Evolutionary conservation across 2,329 filamentous ascomycete genomes (phyloP), one percentile per base, ranked within the genome.

Genomic region (Diplodia scrobiculata): DNA sequence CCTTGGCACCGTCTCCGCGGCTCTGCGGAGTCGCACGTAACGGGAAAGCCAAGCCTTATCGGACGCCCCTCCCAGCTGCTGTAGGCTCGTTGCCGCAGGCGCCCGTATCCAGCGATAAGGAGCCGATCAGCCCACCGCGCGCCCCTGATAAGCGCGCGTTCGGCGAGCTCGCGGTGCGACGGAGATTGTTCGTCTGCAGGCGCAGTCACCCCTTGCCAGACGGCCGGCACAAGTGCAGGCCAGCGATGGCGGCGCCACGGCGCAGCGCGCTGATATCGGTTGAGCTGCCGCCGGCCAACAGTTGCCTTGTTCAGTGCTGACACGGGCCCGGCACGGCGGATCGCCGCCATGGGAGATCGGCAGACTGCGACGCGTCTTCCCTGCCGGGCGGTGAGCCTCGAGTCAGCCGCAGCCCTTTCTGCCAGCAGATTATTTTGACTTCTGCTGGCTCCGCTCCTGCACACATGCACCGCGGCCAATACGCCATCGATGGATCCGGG

Each of bases 351-450:
- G 60, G 60, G 60, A 53, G 60, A 63, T 63, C 60, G 60, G 47
- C 60, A 53, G 48, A 32, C 47, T 14, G 36, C 41, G 58, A 62
- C 27, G 58, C 58, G 58, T 34, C 58, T 62, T 50, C 58, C 58
- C 45, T 62, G 60, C 48, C 34, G 32, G 45, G 59, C 59, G 45
- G 59, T 63, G 59, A 63, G 48, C 13, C 29, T 5, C 32, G 59
- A 63, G 48, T 60, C 55, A 60, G 55, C 38, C 21, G 19, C 27
- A 34, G 17, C 55, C 25, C 58, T 34, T 63, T 63, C 60, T 63
- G 60, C 60, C 60, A 53, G 48, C 60, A 63, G 48, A 63, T 60
- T 62, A 63, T 63, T 53, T 63, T 63, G 60, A 63, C 60, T 63
- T 62, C 58, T 36, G 52, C 29, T 50, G 41, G 58, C 58, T 50